Evolutionary conservation across 345 rosid species (phyloP).

Genomic region (Populus alba): DNA sequence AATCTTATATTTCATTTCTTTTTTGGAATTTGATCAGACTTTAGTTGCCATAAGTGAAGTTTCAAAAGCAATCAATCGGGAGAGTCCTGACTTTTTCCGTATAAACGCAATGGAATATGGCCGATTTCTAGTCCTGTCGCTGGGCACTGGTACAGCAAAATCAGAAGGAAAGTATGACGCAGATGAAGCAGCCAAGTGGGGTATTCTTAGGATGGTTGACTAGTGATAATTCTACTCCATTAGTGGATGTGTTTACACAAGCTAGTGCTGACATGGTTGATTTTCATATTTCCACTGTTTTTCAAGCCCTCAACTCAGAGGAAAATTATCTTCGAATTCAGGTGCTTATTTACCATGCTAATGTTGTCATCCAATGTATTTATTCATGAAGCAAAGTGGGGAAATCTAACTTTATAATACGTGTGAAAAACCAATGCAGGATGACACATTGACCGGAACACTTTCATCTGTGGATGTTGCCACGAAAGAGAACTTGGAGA

Average conservation of each 20-base stretch:
- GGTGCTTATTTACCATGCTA: no score
- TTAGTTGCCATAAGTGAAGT: slow-evolving; percentile 55
- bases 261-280: slow-evolving; percentile 72
- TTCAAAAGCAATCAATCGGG: slow-evolving; percentile 37
- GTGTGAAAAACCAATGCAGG: no score
- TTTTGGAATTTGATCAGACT: slow-evolving; percentile 21
- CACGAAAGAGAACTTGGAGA: no score
- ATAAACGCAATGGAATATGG: slow-evolving; percentile 48
- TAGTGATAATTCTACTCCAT: slow-evolving; percentile 44
- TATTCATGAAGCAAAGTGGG: no score
- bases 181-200: slow-evolving; percentile 53
- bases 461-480: no score
- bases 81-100: slow-evolving; percentile 37
- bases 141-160: slow-evolving; percentile 55
- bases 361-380: no score
- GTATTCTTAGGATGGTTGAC: slow-evolving; percentile 62
- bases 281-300: slow-evolving; percentile 36
- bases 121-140: slow-evolving; percentile 51
- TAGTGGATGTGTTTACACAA: slow-evolving; percentile 53
- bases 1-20: not conserved
- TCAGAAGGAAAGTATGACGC: slow-evolving; percentile 42
- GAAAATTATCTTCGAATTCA: slow-evolving; percentile 46
- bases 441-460: no score
- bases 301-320: slow-evolving; percentile 9
- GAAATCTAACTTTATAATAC: no score